Conservation (phyloP, 2,329 filamentous ascomycete species). For the Cladosporium sp. region DNA sequence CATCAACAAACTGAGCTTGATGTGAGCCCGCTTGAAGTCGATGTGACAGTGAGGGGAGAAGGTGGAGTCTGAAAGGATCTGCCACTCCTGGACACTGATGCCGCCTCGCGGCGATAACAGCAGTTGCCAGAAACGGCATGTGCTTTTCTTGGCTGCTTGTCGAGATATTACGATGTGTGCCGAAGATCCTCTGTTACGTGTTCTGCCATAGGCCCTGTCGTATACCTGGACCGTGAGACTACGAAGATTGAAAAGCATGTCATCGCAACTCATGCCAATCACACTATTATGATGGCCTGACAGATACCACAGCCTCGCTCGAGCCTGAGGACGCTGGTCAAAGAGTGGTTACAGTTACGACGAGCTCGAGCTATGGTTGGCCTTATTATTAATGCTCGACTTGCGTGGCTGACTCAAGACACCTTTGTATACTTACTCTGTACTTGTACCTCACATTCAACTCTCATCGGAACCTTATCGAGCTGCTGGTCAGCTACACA, state of each 20-base stretch:
- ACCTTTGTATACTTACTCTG: not conserved
- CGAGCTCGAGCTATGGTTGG: not conserved
- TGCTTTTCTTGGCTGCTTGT: not conserved
- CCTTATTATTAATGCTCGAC: not conserved
- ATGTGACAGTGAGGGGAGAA: constrained; percentile 13
- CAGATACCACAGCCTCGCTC: not conserved
- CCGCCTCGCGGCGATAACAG: too few species aligned
- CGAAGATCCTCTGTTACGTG: too few species aligned
- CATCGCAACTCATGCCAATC: not conserved
- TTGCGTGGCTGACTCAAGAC: not conserved
- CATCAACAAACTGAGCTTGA: constrained; percentile 8
- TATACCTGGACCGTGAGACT: too few species aligned
- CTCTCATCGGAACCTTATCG: not conserved
- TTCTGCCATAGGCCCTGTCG: too few species aligned
- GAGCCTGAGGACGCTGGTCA: not conserved
- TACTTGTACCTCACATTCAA: not conserved
- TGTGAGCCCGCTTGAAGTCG: not conserved
- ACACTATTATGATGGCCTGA: not conserved
- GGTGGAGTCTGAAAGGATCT: constrained; percentile 1
- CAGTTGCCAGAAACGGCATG: not conserved
- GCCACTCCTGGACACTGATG: too few species aligned
- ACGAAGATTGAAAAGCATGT: too few species aligned
- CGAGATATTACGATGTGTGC: not conserved
- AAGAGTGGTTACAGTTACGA: not conserved
- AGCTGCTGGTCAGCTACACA: not conserved